phyloP scores from a whole-genome alignment of 1,139 yeast species.

The Wickerhamomyces sp. region DNA sequence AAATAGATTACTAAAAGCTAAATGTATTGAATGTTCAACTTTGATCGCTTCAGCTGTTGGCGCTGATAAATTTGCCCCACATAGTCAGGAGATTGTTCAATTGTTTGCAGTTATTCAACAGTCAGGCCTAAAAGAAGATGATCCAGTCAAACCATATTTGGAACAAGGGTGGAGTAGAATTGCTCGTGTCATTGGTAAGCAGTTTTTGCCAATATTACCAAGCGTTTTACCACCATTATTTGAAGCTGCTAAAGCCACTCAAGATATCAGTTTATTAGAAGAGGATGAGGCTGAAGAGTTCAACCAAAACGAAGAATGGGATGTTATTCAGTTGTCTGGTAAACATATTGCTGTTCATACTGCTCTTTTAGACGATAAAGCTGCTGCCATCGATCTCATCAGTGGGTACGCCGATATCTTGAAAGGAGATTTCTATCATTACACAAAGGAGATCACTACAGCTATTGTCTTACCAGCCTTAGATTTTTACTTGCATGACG shows the following conservation, averaged over 20 bases:
- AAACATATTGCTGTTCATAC: constrained; percentile 94
- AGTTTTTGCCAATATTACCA: constrained; percentile 82
- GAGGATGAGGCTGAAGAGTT: constrained; percentile 84
- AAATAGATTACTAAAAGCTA: constrained; percentile 78
- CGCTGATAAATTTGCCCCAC: constrained; percentile 77
- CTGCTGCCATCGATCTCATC: constrained; percentile 83
- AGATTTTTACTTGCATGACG: constrained; percentile 89
- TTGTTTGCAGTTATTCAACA: constrained; percentile 73
- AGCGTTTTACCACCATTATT: constrained; percentile 87
- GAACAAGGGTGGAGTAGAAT: constrained; percentile 97
- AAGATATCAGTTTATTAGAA: constrained; percentile 82
- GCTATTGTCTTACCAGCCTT: constrained; percentile 86
- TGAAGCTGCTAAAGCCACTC: constrained; percentile 82
- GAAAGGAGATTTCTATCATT: constrained; percentile 77
- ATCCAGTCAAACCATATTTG: constrained; percentile 80
- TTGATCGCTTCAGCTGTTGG: constrained; percentile 97
- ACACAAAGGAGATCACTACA: constrained; percentile 71
- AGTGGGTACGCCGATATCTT: constrained; percentile 85
- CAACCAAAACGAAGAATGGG: constrained; percentile 91
- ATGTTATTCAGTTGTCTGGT: constrained; percentile 85
- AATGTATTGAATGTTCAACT: constrained; percentile 93
- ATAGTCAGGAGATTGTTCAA: constrained; percentile 69
- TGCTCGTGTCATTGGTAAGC: constrained; percentile 80
- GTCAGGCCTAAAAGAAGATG: constrained; percentile 54
- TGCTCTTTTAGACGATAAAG: constrained; percentile 87